These are phyloP conservation scores for Claviceps spartinae DNA, from an alignment of 2,329 filamentous ascomycete genomes.

Conservation along the genomic window DNA sequence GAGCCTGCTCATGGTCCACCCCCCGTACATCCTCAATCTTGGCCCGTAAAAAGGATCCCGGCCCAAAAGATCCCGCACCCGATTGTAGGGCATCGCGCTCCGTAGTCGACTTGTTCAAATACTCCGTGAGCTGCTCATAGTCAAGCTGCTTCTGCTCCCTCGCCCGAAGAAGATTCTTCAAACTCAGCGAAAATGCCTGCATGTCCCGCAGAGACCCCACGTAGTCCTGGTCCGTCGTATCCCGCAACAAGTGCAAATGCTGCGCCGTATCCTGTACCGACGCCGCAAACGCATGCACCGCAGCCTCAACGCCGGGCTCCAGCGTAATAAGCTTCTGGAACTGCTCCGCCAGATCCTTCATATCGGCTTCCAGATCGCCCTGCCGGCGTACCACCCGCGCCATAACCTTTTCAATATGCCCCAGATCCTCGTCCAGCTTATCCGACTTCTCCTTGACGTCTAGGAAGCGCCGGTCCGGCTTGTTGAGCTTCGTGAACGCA, in stretches of 20 bases:
- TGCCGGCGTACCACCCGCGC: conserved; percentile 79
- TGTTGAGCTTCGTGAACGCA: conserved; percentile 91
- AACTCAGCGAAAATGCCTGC: conserved; percentile 80
- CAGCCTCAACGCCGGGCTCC: conserved; percentile 72
- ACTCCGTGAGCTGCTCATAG: conserved; percentile 90
- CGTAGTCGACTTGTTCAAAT: conserved; percentile 76
- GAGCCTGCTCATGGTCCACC: conserved; percentile 86
- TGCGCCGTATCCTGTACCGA: conserved; percentile 73
- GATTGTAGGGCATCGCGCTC: conserved; percentile 70
- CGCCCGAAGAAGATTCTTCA: conserved; percentile 80
- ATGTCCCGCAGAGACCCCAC: conserved; percentile 86
- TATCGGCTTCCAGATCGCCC: conserved; percentile 74
- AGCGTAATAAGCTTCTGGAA: conserved; percentile 87
- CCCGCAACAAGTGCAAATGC: conserved; percentile 68
- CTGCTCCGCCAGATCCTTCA: conserved; percentile 79
- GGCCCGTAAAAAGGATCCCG: conserved; percentile 73
- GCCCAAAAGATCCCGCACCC: conserved; percentile 41
- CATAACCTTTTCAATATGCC: conserved; percentile 91
- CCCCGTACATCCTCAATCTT: conserved; percentile 96
- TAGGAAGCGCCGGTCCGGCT: conserved; percentile 85
- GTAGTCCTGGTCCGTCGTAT: conserved; percentile 92
- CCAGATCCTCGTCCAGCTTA: conserved; percentile 87
- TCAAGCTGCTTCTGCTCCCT: conserved; percentile 97
- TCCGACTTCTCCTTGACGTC: conserved; percentile 86
- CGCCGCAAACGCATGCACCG: conserved; percentile 74